Evolutionary conservation across 2,329 filamentous ascomycete genomes (phyloP), one percentile per base, ranked within the genome.

Genomic region (Colletotrichum filicis): DNA sequence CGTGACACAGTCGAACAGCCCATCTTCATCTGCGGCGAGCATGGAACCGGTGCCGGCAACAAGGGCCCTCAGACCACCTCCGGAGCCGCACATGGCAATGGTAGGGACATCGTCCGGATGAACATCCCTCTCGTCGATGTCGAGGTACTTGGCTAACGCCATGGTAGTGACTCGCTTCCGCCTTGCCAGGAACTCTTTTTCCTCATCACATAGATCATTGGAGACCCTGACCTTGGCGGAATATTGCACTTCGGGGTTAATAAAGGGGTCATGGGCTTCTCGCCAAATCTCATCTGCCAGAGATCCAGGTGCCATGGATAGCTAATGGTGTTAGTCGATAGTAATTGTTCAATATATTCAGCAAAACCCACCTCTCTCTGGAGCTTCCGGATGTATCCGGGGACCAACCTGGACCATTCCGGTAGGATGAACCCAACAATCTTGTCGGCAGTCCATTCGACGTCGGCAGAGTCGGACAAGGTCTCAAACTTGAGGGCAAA

Each of bases 11-110:
- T 98, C 95, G 80, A 98, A 97, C 0, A 99, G 86, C 0, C 97
- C 97, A 70, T 94, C 93, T 80, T 98, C 93, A 73, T 95, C 91
- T 0, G 95, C 89, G 3, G 95, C 95, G 11, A 97, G 86, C 74
- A 97, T 92, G 0, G 95, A 98, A 0, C 96, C 95, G 0, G 95
- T 92, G 4, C 96, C 95, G 2, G 97, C 95, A 22, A 98, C 94
- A 49, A 99, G 88, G 1, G 97, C 97, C 63, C 97, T 89, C 59
- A 99, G 83, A 0, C 97, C 97, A 69, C 97, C 97, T 11, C 97
- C 97, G 2, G 96, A 98, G 9, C 95, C 95, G 77, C 96, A 98
- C 85, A 98, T 92, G 52, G 96, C 96, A 80, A 99, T 98, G 3
- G 92, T 91, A 1, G 97, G 97, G 7, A 98, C 92, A 83, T 99